Evolutionary conservation across 2,329 filamentous ascomycete species (phyloP).

Genomic region (Fusarium concolor): DNA sequence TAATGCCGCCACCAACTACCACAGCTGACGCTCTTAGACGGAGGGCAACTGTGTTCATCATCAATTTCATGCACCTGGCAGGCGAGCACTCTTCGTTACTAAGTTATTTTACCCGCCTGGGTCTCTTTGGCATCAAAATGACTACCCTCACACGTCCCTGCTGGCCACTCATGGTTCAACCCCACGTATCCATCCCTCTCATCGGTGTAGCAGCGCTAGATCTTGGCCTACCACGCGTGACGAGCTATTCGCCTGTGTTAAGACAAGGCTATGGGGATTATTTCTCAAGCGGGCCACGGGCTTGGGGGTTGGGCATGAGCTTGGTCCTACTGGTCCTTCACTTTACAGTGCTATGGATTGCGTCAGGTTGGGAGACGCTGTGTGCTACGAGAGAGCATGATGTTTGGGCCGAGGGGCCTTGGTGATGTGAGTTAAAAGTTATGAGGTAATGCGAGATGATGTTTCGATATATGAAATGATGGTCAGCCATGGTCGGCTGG

Average conservation of each 20-base stretch:
- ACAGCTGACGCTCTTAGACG: slow-evolving; percentile 50
- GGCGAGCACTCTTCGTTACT: slow-evolving; percentile 47
- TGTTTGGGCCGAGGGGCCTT: slow-evolving; percentile 48
- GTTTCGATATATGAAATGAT: neutral
- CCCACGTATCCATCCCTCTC: slow-evolving; percentile 74
- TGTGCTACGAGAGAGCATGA: slow-evolving; percentile 47
- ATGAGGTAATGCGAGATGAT: slow-evolving; percentile 1
- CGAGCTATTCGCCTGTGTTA: slow-evolving; percentile 13
- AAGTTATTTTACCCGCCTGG: slow-evolving; percentile 60
- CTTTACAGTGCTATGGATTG: slow-evolving; percentile 51
- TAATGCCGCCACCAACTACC: slow-evolving; percentile 62
- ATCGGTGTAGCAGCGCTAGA: slow-evolving; percentile 77
- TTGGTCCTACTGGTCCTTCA: slow-evolving; percentile 51
- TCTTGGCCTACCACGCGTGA: slow-evolving; percentile 56
- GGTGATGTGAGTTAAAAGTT: slow-evolving; percentile 33
- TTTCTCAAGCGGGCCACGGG: slow-evolving; percentile 29
- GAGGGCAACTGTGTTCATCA: slow-evolving; percentile 50
- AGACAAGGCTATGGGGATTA: slow-evolving; percentile 30
- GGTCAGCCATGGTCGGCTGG: neutral
- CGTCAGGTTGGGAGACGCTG: slow-evolving; percentile 49
- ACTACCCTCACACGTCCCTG: slow-evolving; percentile 74
- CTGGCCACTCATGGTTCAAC: slow-evolving; percentile 75
- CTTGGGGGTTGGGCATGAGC: slow-evolving; percentile 49
- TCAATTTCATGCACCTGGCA: slow-evolving; percentile 46
- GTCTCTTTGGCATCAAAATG: slow-evolving; percentile 76